A percentile compares a stretch with the other conserved stretches of the same genome.
These are phyloP conservation scores for Collybia sp. DNA, from an alignment of 768 basidiomycete genomes.

Conservation along the genomic window DNA sequence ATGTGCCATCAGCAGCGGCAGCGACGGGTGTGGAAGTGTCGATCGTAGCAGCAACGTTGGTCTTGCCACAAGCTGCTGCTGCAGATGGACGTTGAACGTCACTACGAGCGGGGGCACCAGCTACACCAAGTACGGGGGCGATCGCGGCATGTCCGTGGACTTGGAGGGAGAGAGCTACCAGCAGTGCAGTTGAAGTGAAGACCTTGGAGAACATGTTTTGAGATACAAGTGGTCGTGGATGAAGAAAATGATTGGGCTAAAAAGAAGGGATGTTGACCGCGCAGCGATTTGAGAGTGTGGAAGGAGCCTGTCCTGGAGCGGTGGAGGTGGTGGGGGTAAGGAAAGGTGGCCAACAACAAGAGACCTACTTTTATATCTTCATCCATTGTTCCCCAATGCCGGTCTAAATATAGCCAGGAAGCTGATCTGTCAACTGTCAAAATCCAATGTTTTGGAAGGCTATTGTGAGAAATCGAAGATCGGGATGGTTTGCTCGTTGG, in stretches of 20 bases:
- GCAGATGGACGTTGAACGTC: conserved; percentile 29
- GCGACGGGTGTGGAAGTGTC: conserved; percentile 30
- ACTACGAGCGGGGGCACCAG: conserved; percentile 20
- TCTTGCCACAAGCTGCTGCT: conserved; percentile 34
- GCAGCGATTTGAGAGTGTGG: conserved; percentile 2
- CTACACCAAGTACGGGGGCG: conserved; percentile 35
- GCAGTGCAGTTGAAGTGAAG: conserved; percentile 21
- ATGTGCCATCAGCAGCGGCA: conserved; percentile 36
- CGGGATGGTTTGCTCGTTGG: no score
- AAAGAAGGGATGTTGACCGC: conserved; percentile 3
- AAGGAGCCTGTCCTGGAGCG: conserved; percentile 24
- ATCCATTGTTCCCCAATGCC: not conserved
- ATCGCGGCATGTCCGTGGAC: conserved; percentile 37
- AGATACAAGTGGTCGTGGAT: conserved; percentile 1
- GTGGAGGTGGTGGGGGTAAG: conserved; percentile 11
- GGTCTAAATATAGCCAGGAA: not conserved
- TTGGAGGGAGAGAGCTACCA: conserved; percentile 29
- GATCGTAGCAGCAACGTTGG: conserved; percentile 34
- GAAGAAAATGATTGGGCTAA: conserved; percentile 4
- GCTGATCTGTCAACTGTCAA: no score
- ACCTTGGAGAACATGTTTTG: conserved; percentile 25
- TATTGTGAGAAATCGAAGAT: no score
- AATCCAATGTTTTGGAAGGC: no score
- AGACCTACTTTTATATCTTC: not conserved
- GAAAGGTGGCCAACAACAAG: conserved; percentile 7